Base-by-base conservation (phyloP, 2,329 filamentous ascomycete genomes). In the Trichoderma asperellum region DNA sequence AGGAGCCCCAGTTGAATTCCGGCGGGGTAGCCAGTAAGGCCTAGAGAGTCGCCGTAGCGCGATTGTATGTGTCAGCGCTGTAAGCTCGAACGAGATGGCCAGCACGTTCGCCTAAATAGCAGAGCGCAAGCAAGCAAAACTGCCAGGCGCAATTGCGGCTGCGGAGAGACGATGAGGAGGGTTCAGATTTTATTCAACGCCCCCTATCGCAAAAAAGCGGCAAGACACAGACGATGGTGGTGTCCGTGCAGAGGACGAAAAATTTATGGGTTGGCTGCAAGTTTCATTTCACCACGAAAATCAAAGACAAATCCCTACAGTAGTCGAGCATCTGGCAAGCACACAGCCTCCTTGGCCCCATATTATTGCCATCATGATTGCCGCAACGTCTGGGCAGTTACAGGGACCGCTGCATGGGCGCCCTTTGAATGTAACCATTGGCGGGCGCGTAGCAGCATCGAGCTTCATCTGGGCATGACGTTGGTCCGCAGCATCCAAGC, bases 401-500 rank as follows among this genome's bases (percentile, higher is more conserved):
- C 21, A 29, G 14, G 52, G 52, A 55, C 21, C 21, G 3, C 27
- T 29, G 52, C 52, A 55, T 55, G 55, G 55, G 55, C 55, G 27
- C 27, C 12, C 14, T n/a, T n/a, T 16, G 55, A 5, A 29, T 34
- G 29, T n/a, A 10, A 12, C 27, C 7, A 29, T 18, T 27, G 27
- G 55, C 27, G 55, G 55, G 55, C 55, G 55, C 55, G 55, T 35
- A n/a, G 40, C 40, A 57, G 27, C 55, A 8, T 32, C 53, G 5
- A 18, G 29, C 11, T n/a, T 24, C 7, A 5, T 57, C 6, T n/a
- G 57, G 35, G n/a, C 8, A 65, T 65, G 62, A 65, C 62, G 62
- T 57, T 65, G 62, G 62, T 57, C 62, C 56, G 62, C 62, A 65
- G 62, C 14, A 18, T 55, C 43, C 35, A 57, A 65, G 62, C 52